Evolutionary conservation across 108 stramenopile species (phyloP).

Genomic region (Discostella pseudostelligera): DNA sequence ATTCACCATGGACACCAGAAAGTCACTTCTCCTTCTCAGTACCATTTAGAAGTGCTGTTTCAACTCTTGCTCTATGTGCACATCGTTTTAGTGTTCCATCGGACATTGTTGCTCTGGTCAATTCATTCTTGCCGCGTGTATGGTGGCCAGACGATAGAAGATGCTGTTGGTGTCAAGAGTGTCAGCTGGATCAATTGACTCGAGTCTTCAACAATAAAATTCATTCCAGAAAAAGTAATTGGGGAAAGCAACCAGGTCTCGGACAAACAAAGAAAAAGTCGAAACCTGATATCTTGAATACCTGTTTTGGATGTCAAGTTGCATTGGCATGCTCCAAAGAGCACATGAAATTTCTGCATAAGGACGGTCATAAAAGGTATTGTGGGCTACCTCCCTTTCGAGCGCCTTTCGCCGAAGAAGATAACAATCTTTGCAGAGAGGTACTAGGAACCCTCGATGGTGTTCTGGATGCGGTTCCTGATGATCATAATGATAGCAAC

Average conservation of each 20-base stretch:
- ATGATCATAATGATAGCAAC: conserved; percentile 8
- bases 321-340: conserved; percentile 43
- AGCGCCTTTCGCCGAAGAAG: conserved; percentile 29
- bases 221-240: conserved; percentile 18
- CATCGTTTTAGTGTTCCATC: conserved; percentile 46
- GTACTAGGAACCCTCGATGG: conserved; percentile 14
- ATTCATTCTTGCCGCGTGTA: conserved; percentile 44
- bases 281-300: conserved; percentile 3
- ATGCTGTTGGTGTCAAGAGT: conserved; percentile 45
- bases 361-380: conserved; percentile 43
- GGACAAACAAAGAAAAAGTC: neutral
- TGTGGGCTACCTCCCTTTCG: conserved; percentile 49
- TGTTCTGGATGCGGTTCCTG: neutral
- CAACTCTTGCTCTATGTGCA: conserved; percentile 38
- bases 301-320: conserved; percentile 34
- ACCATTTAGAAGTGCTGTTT: conserved; percentile 32
- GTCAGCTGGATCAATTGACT: conserved; percentile 20
- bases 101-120: conserved; percentile 38
- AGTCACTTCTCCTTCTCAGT: conserved; percentile 44
- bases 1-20: conserved; percentile 49
- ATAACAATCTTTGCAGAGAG: conserved; percentile 32
- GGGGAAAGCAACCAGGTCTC: conserved; percentile 10
- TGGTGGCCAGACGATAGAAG: conserved; percentile 55
- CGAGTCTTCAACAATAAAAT: conserved; percentile 19
- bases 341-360: conserved; percentile 30